Base-by-base conservation (phyloP, 306 rosid genomes). In the Comarum palustre region DNA sequence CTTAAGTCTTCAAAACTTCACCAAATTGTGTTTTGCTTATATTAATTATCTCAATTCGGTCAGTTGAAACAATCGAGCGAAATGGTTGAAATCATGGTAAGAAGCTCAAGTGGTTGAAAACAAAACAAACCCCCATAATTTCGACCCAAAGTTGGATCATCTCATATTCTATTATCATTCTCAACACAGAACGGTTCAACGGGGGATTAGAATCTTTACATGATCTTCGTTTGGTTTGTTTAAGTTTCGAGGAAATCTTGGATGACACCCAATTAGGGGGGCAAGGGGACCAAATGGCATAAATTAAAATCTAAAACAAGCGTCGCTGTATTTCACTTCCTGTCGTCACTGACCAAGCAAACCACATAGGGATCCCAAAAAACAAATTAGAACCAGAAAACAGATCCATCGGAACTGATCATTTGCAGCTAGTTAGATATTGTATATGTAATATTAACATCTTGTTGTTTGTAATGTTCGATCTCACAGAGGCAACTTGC, bases 401-500 rank as follows among this genome's bases (percentile, higher is more conserved):
- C 19, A 57, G 7, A 57, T 57, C n/a, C n/a, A n/a, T n/a, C 8
- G 13, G 25, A 51, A 2, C 25, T 51, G 43, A 42, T 42, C 13
- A 20, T 57, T 25, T 57, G 36, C 15, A 57, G 17, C 34, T 8
- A 57, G 7, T 57, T 57, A 11, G 16, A 55, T 55, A 24, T 22
- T 55, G 5, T 25, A 55, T 24, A 55, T 55, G 32, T 24, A 55
- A 22, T 10, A 34, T 34, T 11, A 55, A 10, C 31, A 24, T 24
- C 62, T 55, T 55, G 62, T 11, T 10, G 11, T 8, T 22, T 6
- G 27, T 36, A 3, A 25, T 32, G 43, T 32, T 61, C 43, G 66
- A 61, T 61, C 66, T 61, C 42, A 61, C 4, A 61, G 66, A 7
- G 43, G 39, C 20, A 60, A 60, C 66, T 60, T 29, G 66, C n/a